These are phyloP conservation scores for Xylaria hypoxylon DNA, from an alignment of 2,329 filamentous ascomycete genomes.

Conservation along the genomic window DNA sequence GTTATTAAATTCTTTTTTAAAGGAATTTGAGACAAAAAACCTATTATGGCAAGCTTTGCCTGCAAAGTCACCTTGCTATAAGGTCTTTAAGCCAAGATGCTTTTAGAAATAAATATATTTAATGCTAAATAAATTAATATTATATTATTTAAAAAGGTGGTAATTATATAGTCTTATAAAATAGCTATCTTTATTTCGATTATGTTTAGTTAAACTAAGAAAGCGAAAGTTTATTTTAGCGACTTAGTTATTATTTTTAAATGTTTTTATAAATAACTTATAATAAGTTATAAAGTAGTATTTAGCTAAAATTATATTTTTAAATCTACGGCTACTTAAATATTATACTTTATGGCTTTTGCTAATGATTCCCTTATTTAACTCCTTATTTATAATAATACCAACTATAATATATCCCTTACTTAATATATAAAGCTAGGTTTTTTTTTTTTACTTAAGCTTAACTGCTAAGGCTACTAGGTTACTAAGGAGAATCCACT, in stretches of 20 bases:
- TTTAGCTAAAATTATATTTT: constrained; percentile 9
- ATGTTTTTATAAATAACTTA: not conserved
- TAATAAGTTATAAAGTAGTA: not conserved
- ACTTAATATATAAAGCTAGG: constrained; percentile 1
- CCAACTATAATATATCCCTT: constrained; percentile 4
- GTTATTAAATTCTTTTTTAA: constrained; percentile 21
- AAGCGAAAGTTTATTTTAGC: not conserved
- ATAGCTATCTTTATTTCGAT: not conserved
- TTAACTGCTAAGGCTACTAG: not conserved
- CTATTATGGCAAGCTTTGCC: constrained; percentile 1
- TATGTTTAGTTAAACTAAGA: not conserved
- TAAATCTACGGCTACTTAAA: not conserved
- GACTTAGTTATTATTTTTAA: not conserved
- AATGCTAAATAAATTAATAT: constrained; percentile 5
- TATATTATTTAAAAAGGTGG: constrained; percentile 9
- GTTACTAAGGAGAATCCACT: too few relatives aligned
- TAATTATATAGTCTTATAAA: constrained; percentile 19
- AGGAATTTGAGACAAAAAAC: constrained; percentile 2
- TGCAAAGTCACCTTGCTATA: not conserved
- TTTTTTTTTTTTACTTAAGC: not conserved
- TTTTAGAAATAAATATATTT: constrained; percentile 17
- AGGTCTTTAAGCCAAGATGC: constrained; percentile 1
- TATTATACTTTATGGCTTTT: not conserved
- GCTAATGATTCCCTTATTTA: not conserved
- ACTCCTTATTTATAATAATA: constrained; percentile 18